Conservation (phyloP, 306 rosid genomes). For the Phaseolus lunatus region DNA sequence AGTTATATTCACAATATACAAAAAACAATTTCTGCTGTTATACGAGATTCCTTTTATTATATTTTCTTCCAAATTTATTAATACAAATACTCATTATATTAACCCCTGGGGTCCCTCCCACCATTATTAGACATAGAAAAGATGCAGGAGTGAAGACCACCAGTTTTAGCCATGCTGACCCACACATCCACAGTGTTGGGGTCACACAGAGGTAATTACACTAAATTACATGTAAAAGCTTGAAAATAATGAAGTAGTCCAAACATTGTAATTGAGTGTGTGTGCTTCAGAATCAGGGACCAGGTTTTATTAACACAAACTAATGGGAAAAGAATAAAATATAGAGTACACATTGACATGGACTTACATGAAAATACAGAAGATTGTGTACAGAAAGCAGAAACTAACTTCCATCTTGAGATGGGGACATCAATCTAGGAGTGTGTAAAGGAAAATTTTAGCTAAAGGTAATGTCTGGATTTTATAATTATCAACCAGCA, state of each 20-base stretch:
- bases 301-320: slow-evolving; percentile 35
- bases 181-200: background rate
- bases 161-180: too few relatives aligned
- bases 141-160: too few relatives aligned
- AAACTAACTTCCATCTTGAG: slow-evolving; percentile 32
- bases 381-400: slow-evolving; percentile 11
- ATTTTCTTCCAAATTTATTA: too few relatives aligned
- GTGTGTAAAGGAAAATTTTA: slow-evolving; percentile 10
- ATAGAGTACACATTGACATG: slow-evolving; percentile 11
- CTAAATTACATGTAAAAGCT: background rate
- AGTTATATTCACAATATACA: too few relatives aligned
- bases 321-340: slow-evolving; percentile 1
- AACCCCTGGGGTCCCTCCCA: too few relatives aligned
- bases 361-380: slow-evolving; percentile 22
- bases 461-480: slow-evolving; percentile 36
- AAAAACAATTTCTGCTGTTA: too few relatives aligned
- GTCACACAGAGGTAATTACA: background rate
- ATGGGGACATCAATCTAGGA: slow-evolving; percentile 5
- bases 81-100: too few relatives aligned
- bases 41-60: too few relatives aligned
- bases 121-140: too few relatives aligned
- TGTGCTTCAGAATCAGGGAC: background rate
- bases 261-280: background rate
- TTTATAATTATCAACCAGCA: slow-evolving; percentile 28
- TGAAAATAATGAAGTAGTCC: slow-evolving; percentile 12